Conservation (phyloP, 148 eudicot genomes). For the Arctostaphylos glauca region DNA sequence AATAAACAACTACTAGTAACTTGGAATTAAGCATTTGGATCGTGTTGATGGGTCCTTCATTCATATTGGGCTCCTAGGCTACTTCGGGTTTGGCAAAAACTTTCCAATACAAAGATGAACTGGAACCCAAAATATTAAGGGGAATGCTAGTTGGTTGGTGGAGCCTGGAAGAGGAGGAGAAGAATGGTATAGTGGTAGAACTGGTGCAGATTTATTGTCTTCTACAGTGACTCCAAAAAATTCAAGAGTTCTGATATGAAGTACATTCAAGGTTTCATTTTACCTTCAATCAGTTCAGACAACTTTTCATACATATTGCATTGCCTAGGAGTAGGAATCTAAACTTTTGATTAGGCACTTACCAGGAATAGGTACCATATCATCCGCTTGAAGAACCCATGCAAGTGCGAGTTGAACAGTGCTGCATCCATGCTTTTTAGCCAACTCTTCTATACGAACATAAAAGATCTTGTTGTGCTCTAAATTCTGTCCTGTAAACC, state of each 20-base stretch:
- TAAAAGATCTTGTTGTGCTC: constrained; percentile 68
- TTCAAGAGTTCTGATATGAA: not conserved
- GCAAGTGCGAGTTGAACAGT: constrained; percentile 73
- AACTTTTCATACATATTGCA: not conserved
- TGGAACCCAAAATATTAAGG: not conserved
- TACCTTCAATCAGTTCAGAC: not conserved
- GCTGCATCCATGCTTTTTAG: constrained; percentile 59
- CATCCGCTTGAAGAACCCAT: constrained; percentile 83
- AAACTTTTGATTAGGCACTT: not conserved
- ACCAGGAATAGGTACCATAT: constrained; percentile 52
- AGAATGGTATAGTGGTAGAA: not conserved
- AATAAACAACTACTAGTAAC: not conserved
- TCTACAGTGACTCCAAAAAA: not conserved
- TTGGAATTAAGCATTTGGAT: not conserved
- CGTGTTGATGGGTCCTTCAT: not conserved
- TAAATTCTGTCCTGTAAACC: constrained; percentile 56
- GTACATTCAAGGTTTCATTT: not conserved
- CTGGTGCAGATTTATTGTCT: not conserved
- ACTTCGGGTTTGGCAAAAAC: not conserved
- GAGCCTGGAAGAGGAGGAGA: not conserved
- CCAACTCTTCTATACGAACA: constrained; percentile 41
- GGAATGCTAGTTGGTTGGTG: not conserved
- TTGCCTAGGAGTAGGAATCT: not conserved
- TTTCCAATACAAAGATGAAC: not conserved
- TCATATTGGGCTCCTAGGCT: not conserved